These are phyloP conservation scores for Coemansia sp. DNA, from an alignment of 192 early-diverging fungal genomes.

Conservation along the genomic window DNA sequence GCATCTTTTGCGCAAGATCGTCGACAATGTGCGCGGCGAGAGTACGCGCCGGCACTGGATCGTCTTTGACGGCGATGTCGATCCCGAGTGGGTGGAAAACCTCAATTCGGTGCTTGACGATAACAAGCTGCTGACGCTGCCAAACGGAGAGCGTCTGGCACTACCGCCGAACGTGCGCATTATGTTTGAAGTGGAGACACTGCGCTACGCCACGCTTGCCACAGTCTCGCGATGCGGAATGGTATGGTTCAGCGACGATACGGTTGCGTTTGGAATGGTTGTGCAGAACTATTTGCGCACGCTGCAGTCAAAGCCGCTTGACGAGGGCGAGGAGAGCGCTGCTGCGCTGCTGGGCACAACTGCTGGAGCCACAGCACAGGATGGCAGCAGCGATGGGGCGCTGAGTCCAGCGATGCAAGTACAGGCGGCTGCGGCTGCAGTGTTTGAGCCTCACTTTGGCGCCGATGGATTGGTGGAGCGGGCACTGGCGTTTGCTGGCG, in stretches of 20 bases:
- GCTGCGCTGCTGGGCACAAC: constrained; percentile 58
- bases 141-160: constrained; percentile 96
- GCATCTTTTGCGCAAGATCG: constrained; percentile 93
- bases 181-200: constrained; percentile 99
- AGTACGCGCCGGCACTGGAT: constrained; percentile 96
- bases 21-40: constrained; percentile 98
- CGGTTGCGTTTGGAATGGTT: constrained; percentile 78
- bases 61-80: constrained; percentile 99
- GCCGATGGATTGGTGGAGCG: constrained; percentile 74
- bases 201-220: constrained; percentile 96
- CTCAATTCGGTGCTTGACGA: constrained; percentile 93
- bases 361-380: constrained; percentile 33
- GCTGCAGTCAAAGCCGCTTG: constrained; percentile 70
- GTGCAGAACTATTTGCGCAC: constrained; percentile 81
- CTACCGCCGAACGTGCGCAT: constrained; percentile 95
- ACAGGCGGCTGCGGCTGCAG: constrained; percentile 75
- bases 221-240: constrained; percentile 99
- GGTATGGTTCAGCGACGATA: constrained; percentile 98
- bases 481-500: constrained; percentile 66
- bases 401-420: constrained; percentile 63
- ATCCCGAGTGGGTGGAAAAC: constrained; percentile 99
- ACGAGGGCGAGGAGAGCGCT: constrained; percentile 75
- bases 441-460: constrained; percentile 70
- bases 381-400: constrained; percentile 44
- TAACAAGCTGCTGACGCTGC: constrained; percentile 94